Conservation (phyloP, 768 basidiomycete species). For the Tylopilus sp. region DNA sequence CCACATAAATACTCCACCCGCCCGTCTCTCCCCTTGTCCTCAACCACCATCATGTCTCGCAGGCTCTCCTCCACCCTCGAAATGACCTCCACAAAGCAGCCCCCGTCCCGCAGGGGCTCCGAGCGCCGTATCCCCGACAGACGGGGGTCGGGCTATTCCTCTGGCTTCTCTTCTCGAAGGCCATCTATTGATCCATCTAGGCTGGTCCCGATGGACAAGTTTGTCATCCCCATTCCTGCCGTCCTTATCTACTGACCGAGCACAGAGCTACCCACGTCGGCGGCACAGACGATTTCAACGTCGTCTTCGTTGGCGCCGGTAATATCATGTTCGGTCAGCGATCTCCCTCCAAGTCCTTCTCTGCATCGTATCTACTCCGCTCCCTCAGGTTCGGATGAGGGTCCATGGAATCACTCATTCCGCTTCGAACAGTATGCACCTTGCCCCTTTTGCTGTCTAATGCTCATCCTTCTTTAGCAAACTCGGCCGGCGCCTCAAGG, state of each 20-base stretch:
- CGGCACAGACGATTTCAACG: conserved; percentile 79
- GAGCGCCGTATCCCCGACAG: conserved; percentile 45
- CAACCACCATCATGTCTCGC: conserved; percentile 19
- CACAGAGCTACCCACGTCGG: conserved; percentile 48
- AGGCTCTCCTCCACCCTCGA: conserved; percentile 28
- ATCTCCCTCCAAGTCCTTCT: not conserved
- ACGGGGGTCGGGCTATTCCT: conserved; percentile 44
- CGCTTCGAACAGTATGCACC: conserved; percentile 76
- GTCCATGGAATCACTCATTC: conserved; percentile 92
- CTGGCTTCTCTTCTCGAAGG: conserved; percentile 54
- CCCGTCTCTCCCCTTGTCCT: not conserved
- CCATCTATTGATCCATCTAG: conserved; percentile 75
- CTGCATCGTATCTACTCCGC: conserved; percentile 5
- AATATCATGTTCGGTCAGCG: conserved; percentile 94
- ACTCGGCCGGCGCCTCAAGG: conserved; percentile 93
- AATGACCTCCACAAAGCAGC: conserved; percentile 30
- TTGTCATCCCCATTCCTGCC: conserved; percentile 15
- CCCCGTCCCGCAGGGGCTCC: conserved; percentile 43
- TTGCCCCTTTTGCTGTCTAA: not conserved
- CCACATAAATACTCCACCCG: conserved; percentile 6
- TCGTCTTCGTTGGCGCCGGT: conserved; percentile 92
- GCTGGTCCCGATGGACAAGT: conserved; percentile 82
- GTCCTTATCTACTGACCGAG: conserved; percentile 1
- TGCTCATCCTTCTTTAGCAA: conserved; percentile 51
- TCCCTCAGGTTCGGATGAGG: conserved; percentile 71